A percentile compares a stretch with the other conserved stretches of the same genome.
phyloP scores from a whole-genome alignment of 176 grass and related monocot species.

The Bolboschoenus planiculmis region DNA sequence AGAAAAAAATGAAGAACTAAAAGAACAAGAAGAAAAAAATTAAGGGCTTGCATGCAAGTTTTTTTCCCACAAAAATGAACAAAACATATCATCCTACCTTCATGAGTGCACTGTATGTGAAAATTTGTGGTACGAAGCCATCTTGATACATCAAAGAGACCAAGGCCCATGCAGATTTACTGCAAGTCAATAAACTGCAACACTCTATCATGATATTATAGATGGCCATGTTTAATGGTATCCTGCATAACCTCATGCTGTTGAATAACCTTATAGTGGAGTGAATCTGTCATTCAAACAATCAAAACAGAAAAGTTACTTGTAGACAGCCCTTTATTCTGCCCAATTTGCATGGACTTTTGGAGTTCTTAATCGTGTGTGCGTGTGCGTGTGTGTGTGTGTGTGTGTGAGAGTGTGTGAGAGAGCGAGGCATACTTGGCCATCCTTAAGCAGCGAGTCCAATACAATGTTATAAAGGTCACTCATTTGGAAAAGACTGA shows the following conservation, averaged over 20 bases:
- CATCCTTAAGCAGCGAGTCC: slow-evolving; percentile 50
- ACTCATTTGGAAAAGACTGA: slow-evolving; percentile 49
- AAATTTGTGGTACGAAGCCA: slow-evolving; percentile 39
- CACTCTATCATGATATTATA: slow-evolving; percentile 88
- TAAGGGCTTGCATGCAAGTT: background rate
- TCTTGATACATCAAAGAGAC: slow-evolving; percentile 73
- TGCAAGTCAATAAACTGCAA: slow-evolving; percentile 44
- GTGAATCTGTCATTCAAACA: slow-evolving; percentile 42
- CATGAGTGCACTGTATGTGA: slow-evolving; percentile 62
- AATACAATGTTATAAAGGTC: slow-evolving; percentile 54
- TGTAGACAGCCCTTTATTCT: background rate
- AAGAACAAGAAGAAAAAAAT: background rate
- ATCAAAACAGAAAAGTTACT: slow-evolving; percentile 14
- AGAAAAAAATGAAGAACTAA: background rate
- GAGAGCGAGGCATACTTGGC: slow-evolving; percentile 45
- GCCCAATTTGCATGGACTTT: background rate
- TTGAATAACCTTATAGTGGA: slow-evolving; percentile 60
- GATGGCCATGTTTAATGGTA: slow-evolving; percentile 44
- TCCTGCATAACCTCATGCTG: slow-evolving; percentile 47
- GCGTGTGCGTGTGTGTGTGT: too few species aligned
- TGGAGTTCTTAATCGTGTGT: background rate
- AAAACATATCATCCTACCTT: slow-evolving; percentile 31
- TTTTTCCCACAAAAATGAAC: background rate
- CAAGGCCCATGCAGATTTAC: slow-evolving; percentile 51
- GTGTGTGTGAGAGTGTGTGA: background rate